Percentiles rank a stretch among this genome's conserved stretches.
phyloP scores from a whole-genome alignment of 352 stramenopile species.

The Globisporangium acanthophoron region DNA sequence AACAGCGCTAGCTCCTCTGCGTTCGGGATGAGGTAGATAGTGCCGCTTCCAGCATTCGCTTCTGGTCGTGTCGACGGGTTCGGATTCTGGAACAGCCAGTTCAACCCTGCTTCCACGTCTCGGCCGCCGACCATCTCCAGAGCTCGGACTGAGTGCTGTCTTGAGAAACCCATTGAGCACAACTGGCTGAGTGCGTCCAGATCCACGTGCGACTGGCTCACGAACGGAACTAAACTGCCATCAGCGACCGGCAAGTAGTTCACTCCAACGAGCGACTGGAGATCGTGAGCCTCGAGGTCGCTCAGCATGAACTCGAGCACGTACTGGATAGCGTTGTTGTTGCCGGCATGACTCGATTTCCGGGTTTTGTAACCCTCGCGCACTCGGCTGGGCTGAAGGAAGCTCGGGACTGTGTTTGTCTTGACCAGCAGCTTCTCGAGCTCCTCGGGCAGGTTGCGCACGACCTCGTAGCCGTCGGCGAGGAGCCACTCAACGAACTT shows the following conservation, averaged over 20 bases:
- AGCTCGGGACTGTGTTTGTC: slow-evolving; percentile 32
- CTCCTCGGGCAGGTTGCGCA: slow-evolving; percentile 43
- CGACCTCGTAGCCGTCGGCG: slow-evolving; percentile 37
- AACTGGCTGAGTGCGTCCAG: slow-evolving; percentile 35
- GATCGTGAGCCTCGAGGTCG: slow-evolving; percentile 21
- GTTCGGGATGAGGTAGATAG: slow-evolving; percentile 39
- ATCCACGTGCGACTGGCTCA: slow-evolving; percentile 19
- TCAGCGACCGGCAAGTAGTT: slow-evolving; percentile 56
- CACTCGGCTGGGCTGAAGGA: slow-evolving; percentile 28
- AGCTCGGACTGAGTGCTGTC: slow-evolving; percentile 34
- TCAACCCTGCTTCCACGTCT: slow-evolving; percentile 48
- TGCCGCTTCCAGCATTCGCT: not conserved
- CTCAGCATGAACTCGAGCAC: slow-evolving; percentile 49
- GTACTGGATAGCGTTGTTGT: slow-evolving; percentile 26
- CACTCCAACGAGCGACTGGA: slow-evolving; percentile 36
- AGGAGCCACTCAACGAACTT: slow-evolving; percentile 38
- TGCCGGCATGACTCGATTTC: slow-evolving; percentile 33
- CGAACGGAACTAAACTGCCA: slow-evolving; percentile 36
- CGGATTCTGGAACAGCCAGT: slow-evolving; percentile 62
- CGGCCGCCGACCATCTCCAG: slow-evolving; percentile 26
- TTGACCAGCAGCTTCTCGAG: slow-evolving; percentile 44
- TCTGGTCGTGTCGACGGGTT: slow-evolving; percentile 18
- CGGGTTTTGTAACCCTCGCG: slow-evolving; percentile 34
- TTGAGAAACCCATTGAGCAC: slow-evolving; percentile 62
- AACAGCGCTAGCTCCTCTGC: slow-evolving; percentile 41